Evolutionary conservation across 805 yeast species (phyloP), one percentile per base, ranked within the genome.

Genomic region (Isabelozyma gotoi): DNA sequence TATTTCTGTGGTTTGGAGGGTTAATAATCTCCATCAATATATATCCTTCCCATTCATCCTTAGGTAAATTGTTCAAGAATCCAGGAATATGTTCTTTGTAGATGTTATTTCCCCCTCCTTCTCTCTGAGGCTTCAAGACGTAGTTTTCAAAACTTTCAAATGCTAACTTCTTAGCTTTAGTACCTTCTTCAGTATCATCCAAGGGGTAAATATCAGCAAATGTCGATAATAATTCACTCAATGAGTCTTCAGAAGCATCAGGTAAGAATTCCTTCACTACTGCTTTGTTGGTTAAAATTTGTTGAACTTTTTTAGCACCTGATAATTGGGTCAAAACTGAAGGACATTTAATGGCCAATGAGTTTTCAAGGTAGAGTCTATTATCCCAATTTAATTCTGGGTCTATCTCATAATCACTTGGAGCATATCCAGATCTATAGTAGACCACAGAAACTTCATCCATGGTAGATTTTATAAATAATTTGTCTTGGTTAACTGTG

Each of bases 21-120:
- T 82, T 77, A 45, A 94, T 94, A 43, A 94, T 70, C 60, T 91
- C 97, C 99, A 94, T 94, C 46, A 94, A 76, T 44, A 94, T 87
- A 61, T 90, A 94, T 0, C 89, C 96, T 18, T 80, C 82, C 97
- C 97, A 92, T 32, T 85, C 86, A 55, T 85, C 81, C 8, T 83
- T 81, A 3, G 39, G 39, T 8, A 88, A 56, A 0, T 69, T 51
- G 10, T 73, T 58, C 54, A 94, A 67, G 57, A 88, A 92, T 0
- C 49, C 70, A 1, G 97, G 96, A 45, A 94, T 94, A 54, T 88
- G 86, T 31, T 81, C 80, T 56, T 88, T 87, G 66, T 94, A 94
- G 42, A 94, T 79, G 61, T 94, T 94, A 63, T 94, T 90, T 15
- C 99, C 99, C 37, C 99, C 99, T 33, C 99, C 99, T 71, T 94